These are phyloP conservation scores for Penicillium alfredii DNA, from an alignment of 495 filamentous ascomycete species.

Conservation along the genomic window DNA sequence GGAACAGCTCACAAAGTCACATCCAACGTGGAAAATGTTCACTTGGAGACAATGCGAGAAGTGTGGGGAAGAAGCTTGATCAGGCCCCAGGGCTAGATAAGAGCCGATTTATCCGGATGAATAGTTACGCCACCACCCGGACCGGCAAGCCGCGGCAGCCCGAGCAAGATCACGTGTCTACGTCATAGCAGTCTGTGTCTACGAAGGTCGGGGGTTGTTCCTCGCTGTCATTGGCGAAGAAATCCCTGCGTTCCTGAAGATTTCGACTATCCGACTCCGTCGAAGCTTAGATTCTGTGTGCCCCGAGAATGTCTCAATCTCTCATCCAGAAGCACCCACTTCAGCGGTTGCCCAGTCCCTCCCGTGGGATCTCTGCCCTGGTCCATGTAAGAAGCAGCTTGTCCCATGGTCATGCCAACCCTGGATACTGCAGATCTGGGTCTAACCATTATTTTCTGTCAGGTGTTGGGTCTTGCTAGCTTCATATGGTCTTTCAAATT, in stretches of 20 bases:
- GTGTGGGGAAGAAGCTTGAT: not conserved
- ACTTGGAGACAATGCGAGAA: not conserved
- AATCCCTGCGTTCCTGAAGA: not conserved
- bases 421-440: not conserved
- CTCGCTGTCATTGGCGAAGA: no score
- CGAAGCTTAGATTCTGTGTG: constrained; percentile 2
- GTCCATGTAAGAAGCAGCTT: constrained; percentile 60
- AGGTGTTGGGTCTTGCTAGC: constrained; percentile 56
- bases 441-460: not conserved
- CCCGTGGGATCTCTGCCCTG: constrained; percentile 59
- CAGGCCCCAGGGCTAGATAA: not conserved
- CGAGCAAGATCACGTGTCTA: no score
- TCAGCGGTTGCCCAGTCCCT: constrained; percentile 66
- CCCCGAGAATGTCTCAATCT: constrained; percentile 9
- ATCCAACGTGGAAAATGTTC: not conserved
- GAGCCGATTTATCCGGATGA: not conserved
- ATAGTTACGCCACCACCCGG: not conserved
- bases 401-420: constrained; percentile 1
- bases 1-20: not conserved
- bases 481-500: constrained; percentile 67
- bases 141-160: not conserved
- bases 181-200: no score
- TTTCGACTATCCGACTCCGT: not conserved
- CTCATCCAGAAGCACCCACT: constrained; percentile 54
- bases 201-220: no score